Base-by-base conservation (phyloP, 805 yeast species). In the Wickerhamiella dianesei region DNA sequence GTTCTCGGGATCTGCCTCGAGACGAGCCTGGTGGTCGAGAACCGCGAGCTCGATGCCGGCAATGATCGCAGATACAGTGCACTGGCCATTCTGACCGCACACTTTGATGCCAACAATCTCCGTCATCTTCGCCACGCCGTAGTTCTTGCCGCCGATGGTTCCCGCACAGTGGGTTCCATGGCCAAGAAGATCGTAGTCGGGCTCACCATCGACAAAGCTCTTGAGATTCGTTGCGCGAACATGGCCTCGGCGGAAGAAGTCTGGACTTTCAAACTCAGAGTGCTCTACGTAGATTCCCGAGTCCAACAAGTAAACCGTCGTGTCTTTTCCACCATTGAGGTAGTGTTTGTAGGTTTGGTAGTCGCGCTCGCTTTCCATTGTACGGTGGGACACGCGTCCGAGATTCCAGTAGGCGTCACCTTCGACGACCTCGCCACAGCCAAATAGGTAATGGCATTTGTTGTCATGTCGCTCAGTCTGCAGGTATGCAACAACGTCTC, bases 101-200 rank as follows among this genome's bases (percentile, higher is more conserved):
- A 85, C 87, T 58, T 87, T 88, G 12, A 89, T 77, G 21, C 82
- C 92, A 8, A 82, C 67, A 6, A 87, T 59, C 8, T 69, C 67
- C 14, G 75, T 76, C 37, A 73, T 63, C 60, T 88, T 87, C 16
- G 95, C 85, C 2, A 85, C 92, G 4, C 96, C 96, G 65, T 69
- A 87, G 2, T 79, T 75, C 45, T 65, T 70, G 1, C 95, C 83
- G 0, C 89, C 95, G 47, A 85, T 73, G 12, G 85, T 67, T 2
- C 96, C 96, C 0, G 96, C 95, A 43, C 88, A 94, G 63, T 87
- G 96, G 1, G 96, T 85, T n/a, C 65, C 96, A 61, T 87, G 96
- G 0, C 96, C 96, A 55, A 80, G 79, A 8, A 65, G 65, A 59
- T 88, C 96, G 4, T 83, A 85, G 1, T 71, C 46, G 9, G 67